Evolutionary conservation across 805 yeast genomes (phyloP).

Genomic region (Danielozyma ontarioensis): DNA sequence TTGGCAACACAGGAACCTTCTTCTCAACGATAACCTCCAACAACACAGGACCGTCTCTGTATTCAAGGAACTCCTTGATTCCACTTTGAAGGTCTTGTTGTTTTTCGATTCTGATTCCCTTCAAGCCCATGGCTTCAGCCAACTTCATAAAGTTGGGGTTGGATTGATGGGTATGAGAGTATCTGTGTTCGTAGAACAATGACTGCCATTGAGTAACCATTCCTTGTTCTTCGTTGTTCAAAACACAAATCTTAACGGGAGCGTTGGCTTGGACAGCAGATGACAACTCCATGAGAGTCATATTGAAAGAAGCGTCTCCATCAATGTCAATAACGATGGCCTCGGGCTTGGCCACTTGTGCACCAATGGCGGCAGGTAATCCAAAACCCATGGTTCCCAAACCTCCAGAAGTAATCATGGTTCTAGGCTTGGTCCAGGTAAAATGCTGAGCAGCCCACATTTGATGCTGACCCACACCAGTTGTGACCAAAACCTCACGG

Average conservation of each 20-base stretch:
- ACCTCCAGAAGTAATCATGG: slow-evolving; percentile 97
- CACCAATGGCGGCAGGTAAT: slow-evolving; percentile 96
- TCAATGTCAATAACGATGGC: slow-evolving; percentile 94
- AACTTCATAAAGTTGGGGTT: slow-evolving; percentile 92
- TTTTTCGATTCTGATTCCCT: slow-evolving; percentile 67
- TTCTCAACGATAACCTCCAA: slow-evolving; percentile 87
- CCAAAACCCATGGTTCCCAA: slow-evolving; percentile 99
- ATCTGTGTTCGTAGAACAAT: slow-evolving; percentile 92
- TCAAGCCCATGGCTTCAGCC: slow-evolving; percentile 91
- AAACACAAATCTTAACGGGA: slow-evolving; percentile 82
- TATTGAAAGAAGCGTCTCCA: slow-evolving; percentile 98
- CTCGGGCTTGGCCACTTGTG: slow-evolving; percentile 93
- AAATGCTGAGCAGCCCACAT: slow-evolving; percentile 99
- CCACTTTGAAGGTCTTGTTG: slow-evolving; percentile 55
- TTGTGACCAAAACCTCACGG: slow-evolving; percentile 82
- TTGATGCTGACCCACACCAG: slow-evolving; percentile 99
- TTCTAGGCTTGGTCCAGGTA: slow-evolving; percentile 89
- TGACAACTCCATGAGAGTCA: slow-evolving; percentile 90
- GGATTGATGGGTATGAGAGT: slow-evolving; percentile 94
- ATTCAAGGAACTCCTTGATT: slow-evolving; percentile 61
- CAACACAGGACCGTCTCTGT: slow-evolving; percentile 76
- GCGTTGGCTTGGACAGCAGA: slow-evolving; percentile 92
- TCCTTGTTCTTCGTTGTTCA: slow-evolving; percentile 98
- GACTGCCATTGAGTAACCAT: slow-evolving; percentile 99
- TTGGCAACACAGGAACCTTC: slow-evolving; percentile 94